These are phyloP conservation scores for Diplosphaera chodatii DNA, from an alignment of 139 green algal species.

Conservation along the genomic window DNA sequence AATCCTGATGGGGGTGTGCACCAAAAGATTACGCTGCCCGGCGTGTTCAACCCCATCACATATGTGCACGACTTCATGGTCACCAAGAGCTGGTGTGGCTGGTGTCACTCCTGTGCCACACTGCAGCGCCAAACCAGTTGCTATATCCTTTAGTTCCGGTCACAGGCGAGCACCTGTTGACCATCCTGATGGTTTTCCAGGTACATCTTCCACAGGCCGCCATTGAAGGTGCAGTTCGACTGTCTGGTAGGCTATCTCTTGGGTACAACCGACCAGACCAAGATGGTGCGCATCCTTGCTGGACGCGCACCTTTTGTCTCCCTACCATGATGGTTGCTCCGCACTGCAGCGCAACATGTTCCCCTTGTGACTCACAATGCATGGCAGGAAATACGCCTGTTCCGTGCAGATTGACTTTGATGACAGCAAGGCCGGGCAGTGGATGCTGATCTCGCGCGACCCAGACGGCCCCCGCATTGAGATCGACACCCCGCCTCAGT, in stretches of 20 bases:
- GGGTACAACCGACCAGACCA: neutral
- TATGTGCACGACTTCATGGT: neutral
- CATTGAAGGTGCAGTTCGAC: neutral
- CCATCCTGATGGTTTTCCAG: too few species aligned
- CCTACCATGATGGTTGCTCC: too few species aligned
- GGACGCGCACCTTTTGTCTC: too few species aligned
- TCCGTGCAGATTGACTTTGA: neutral
- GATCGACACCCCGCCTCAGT: neutral
- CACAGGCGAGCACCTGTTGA: too few species aligned
- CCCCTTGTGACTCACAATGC: too few species aligned
- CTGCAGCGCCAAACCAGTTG: too few species aligned
- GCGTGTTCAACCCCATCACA: neutral
- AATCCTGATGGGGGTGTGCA: neutral
- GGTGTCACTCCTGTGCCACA: too few species aligned
- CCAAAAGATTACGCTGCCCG: neutral
- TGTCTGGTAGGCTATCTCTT: neutral
- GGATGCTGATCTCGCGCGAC: neutral
- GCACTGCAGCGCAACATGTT: too few species aligned
- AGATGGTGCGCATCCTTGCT: neutral
- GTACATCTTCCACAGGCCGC: neutral
- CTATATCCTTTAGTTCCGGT: too few species aligned
- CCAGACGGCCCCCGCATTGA: neutral
- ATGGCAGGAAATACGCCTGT: too few species aligned
- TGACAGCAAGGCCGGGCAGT: neutral
- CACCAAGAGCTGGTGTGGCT: too few species aligned